Base-by-base conservation (phyloP, 2,329 filamentous ascomycete species). In the Microcera coccophila region DNA sequence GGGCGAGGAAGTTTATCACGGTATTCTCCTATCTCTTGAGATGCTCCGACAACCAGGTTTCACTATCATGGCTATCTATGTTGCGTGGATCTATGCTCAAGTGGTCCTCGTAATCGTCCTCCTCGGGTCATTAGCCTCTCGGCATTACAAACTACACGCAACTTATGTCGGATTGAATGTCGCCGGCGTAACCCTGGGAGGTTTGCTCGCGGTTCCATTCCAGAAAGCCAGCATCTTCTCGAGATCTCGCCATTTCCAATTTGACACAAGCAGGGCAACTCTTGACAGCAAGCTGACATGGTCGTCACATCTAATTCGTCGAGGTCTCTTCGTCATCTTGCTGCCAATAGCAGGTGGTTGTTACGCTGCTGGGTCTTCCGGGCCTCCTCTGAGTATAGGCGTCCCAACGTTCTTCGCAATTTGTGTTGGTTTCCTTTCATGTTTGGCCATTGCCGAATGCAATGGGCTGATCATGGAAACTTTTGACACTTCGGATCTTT, bases 21-120 rank as follows among this genome's bases (percentile, higher is more conserved):
- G 85, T 9, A 57, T 86, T 16, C 69, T 79, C 15, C 70, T 91
- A 34, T 82, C 77, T 36, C 61, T 77, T 16, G 79, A 82, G 55
- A 90, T 90, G 85, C 69, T 88, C 38, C 76, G 75, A 28, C 86
- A 90, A 59, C 78, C 83, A 3, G 86, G 86, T 0, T 90, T 90
- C 60, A 64, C 80, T n/a, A 65, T 88, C 21, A 71, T 90, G 57
- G 76, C 84, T 2, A 47, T 86, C n/a, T 90, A 90, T 62, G 71
- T 82, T 12, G 82, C 77, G 5, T 90, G 86, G 86, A 85, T 89
- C 35, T 88, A 90, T 61, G 84, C 83, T 3, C 83, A 90, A 56
- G 74, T 88, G 2, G 83, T 87, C 4, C 69, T 90, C 41, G 73
- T 88, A 44, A 85, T 90, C 46, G 71, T 87, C 44, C 74, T 88